Evolutionary conservation across 2,329 filamentous ascomycete genomes (phyloP), one percentile per base, ranked within the genome.

Genomic region (Fusarium scirpi): DNA sequence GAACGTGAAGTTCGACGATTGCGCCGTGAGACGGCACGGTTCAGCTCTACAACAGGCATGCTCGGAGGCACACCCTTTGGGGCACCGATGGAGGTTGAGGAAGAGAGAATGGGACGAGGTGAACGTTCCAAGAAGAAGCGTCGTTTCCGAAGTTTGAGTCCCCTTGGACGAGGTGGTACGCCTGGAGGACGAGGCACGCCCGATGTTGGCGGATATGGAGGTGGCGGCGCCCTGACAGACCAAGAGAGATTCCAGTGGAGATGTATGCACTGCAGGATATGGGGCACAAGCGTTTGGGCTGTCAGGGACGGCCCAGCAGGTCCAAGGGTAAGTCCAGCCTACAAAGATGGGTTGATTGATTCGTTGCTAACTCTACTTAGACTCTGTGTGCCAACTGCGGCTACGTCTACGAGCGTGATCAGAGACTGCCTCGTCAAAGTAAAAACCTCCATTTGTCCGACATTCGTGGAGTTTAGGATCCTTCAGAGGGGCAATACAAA

Each of bases 51-150:
- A 24, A 87, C 93, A 1, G 93, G 93, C 62, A 93, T 97, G 85
- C 84, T 91, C 6, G 91, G 92, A 30, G 91, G 92, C n/a, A 85
- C 91, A 47, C 91, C 94, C 4, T 83, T 89, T 61, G 85, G 85
- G n/a, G 82, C 84, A 6, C 82, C 86, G 7, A 82, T 86, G 16
- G 79, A 88, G 69, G 81, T 85, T 38, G 88, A 91, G 71, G 88
- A 98, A 76, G 94, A 97, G 77, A 88, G 93, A 7, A 94, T 98
- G 90, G 95, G 95, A 24, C 87, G 95, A 58, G 95, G 95, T 25
- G 95, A 98, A 81, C 85, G 95, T 47, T 96, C 92, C 74, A 98
- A 97, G 86, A 97, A 97, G 86, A 98, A 98, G 88, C 88, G 93
- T 70, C 88, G 94, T 27, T 97, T 98, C 83, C 89, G 94, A 72